Conservation (phyloP, 129 eudicot genomes). For the Rutidosis leptorrhynchoides region DNA sequence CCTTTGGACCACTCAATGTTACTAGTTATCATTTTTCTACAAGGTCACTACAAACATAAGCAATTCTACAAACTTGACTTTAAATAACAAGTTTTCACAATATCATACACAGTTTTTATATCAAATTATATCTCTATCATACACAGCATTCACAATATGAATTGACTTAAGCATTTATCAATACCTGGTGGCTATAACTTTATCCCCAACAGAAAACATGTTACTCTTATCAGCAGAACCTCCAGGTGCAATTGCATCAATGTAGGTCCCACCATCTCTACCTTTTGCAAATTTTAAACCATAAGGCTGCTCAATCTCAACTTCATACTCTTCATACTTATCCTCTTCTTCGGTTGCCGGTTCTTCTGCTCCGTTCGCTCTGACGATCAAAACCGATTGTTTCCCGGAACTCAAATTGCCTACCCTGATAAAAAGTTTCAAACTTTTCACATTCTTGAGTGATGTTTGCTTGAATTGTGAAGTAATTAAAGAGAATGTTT, state of each 20-base stretch:
- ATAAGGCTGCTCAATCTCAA: conserved; percentile 79
- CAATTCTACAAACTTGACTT: conserved; percentile 11
- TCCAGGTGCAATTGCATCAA: conserved; percentile 96
- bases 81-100: neutral
- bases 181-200: conserved; percentile 67
- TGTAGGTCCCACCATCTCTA: conserved; percentile 94
- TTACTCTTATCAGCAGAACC: conserved; percentile 76
- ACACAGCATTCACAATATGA: neutral
- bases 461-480: conserved; percentile 33
- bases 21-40: neutral
- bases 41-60: neutral
- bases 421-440: conserved; percentile 19
- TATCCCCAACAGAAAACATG: conserved; percentile 82
- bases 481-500: conserved; percentile 15
- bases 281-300: conserved; percentile 85
- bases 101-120: neutral
- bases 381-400: conserved; percentile 33
- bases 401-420: conserved; percentile 26
- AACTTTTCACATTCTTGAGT: conserved; percentile 24
- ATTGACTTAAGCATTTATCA: neutral
- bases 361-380: conserved; percentile 33
- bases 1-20: neutral
- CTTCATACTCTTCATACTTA: conserved; percentile 78
- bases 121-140: too few species aligned
- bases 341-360: conserved; percentile 36